Evolutionary conservation across 306 rosid species (phyloP).

Genomic region (Rosa persica): DNA sequence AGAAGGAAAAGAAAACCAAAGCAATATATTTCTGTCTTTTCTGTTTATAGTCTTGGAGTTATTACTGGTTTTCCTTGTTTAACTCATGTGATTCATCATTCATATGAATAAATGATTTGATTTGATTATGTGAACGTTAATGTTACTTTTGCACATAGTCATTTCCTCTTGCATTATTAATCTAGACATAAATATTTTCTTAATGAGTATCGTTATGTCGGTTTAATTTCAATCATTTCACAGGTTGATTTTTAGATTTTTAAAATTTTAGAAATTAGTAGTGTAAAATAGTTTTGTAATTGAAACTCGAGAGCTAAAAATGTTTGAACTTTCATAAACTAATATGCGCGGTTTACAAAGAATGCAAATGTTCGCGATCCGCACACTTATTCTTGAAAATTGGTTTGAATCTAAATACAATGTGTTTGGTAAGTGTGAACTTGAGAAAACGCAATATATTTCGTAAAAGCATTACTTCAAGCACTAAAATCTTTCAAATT

Average conservation of each 20-base stretch:
- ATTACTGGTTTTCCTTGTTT: not conserved
- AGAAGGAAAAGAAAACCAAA: not conserved
- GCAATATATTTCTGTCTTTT: not conserved
- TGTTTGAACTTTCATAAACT: not conserved
- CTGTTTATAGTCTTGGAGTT: not conserved
- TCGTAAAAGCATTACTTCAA: not conserved
- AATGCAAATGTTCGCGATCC: not conserved
- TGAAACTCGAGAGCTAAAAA: not conserved
- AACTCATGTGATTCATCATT: not conserved
- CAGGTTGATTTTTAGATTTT: not conserved
- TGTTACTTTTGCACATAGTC: not conserved
- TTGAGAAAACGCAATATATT: not conserved
- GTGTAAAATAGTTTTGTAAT: not conserved
- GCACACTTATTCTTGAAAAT: not conserved
- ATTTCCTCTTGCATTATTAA: not conserved
- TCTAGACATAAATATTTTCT: not conserved
- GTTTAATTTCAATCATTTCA: not conserved
- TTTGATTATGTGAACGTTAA: not conserved
- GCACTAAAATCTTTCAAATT: too few species aligned
- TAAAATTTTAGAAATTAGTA: not conserved
- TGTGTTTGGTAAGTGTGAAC: not conserved
- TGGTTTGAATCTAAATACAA: not conserved
- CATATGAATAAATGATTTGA: not conserved
- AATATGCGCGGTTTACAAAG: not conserved
- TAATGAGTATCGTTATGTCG: not conserved